These are phyloP conservation scores for Phytophthora citrophthora DNA, from an alignment of 352 stramenopile genomes.

Conservation along the genomic window DNA sequence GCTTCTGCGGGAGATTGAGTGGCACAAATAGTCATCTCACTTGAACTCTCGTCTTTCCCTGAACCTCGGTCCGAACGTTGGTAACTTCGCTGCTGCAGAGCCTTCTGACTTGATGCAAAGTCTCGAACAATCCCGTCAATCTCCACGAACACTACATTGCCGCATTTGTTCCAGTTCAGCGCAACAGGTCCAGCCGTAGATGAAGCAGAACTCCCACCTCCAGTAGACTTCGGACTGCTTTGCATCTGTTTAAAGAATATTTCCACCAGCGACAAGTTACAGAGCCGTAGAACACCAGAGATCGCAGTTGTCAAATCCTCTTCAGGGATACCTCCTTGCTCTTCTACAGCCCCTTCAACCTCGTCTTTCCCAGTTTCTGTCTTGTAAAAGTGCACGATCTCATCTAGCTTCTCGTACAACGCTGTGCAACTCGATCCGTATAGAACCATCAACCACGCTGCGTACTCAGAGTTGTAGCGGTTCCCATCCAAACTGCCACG, in stretches of 20 bases:
- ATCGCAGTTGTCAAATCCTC: constrained; percentile 70
- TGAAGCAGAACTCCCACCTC: constrained; percentile 23
- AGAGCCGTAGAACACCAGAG: constrained; percentile 71
- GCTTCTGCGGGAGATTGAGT: constrained; percentile 46
- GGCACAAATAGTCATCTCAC: constrained; percentile 11
- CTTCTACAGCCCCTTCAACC: constrained; percentile 2
- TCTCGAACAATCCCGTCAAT: constrained; percentile 81
- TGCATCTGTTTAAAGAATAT: constrained; percentile 66
- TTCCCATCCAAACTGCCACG: constrained; percentile 46
- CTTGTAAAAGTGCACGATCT: constrained; percentile 77
- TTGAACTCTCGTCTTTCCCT: constrained; percentile 29
- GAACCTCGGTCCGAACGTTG: constrained; percentile 21
- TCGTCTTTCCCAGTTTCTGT: constrained; percentile 28
- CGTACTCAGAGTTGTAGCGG: constrained; percentile 39
- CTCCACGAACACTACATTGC: constrained; percentile 86
- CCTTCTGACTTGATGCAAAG: constrained; percentile 72
- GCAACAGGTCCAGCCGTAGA: constrained; percentile 17
- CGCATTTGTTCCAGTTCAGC: constrained; percentile 82
- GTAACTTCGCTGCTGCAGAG: constrained; percentile 30
- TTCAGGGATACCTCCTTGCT: constrained; percentile 43
- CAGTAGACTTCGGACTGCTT: constrained; percentile 24
- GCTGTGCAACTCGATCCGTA: constrained; percentile 77
- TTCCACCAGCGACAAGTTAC: constrained; percentile 81
- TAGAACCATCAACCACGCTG: constrained; percentile 70
- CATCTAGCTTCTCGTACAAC: constrained; percentile 84